Base-by-base conservation (phyloP, 2,329 filamentous ascomycete species). In the Oidium heveae region DNA sequence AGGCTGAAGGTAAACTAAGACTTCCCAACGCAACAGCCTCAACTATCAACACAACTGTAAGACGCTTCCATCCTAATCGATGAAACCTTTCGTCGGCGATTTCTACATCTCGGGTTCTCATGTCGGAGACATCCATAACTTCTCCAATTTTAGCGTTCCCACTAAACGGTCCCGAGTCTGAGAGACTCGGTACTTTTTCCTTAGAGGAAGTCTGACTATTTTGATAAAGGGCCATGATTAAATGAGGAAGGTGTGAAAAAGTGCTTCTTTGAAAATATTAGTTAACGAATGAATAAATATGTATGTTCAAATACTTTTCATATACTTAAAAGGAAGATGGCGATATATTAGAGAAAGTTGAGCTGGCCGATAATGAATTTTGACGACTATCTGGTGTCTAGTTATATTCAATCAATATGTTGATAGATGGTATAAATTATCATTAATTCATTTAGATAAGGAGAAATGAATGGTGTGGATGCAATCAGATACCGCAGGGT, bases 21-120 rank as follows among this genome's bases (percentile, higher is more conserved):
- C 62, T 63, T 22, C 61, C 61, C 1, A 63, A 55, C 2, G 61
- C 63, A 44, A 63, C 61, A 5, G 61, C 63, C 41, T 63, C 62
- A 6, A 61, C 62, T 43, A 63, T 60, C 62, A 63, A 62, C 20
- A 63, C 57, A 37, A 62, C 55, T 2, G 68, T 50, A 20, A 50
- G 18, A 20, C 47, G 47, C 28, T 50, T 50, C 47, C 47, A 67
- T 36, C 69, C 70, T n/a, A 50, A 28, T 33, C 24, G 47, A 33
- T 50, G 47, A 33, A 50, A 50, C 32, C 32, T 50, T 13, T 50
- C 47, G 20, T 28, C 47, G 6, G 39, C 16, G 4, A 8, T 18
- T 12, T 20, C 24, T 12, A 4, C 9, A 50, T 33, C 18, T 12
- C 24, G 20, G 9, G 24, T 28, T 33, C 33, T 28, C 22, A 50